phyloP scores from a whole-genome alignment of 1,284 basidiomycete genomes.

The Ganoderma sinense region DNA sequence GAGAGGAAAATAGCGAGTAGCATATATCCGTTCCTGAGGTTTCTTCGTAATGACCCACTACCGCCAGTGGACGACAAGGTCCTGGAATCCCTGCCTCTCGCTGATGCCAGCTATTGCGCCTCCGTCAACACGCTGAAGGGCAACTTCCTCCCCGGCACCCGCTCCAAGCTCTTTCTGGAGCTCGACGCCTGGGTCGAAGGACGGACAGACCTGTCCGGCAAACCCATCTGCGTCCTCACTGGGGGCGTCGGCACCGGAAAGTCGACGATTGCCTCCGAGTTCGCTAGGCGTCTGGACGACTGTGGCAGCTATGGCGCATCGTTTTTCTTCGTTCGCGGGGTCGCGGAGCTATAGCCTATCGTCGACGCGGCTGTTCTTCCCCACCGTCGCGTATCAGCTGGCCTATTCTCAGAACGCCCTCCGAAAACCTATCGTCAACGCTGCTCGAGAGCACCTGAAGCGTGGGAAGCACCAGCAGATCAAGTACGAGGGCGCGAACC shows the following conservation, averaged over 20 bases:
- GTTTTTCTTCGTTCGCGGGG: not conserved
- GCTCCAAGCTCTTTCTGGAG: conserved; percentile 12
- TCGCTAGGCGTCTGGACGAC: not conserved
- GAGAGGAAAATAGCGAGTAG: not conserved
- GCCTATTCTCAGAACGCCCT: conserved; percentile 8
- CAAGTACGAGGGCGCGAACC: conserved; percentile 11
- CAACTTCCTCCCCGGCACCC: conserved; percentile 27
- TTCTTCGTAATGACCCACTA: not conserved
- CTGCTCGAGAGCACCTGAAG: conserved; percentile 15
- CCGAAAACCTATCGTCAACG: conserved; percentile 7
- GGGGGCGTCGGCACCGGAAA: not conserved
- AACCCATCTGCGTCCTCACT: not conserved
- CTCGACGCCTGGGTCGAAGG: conserved; percentile 21
- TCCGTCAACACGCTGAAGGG: conserved; percentile 12
- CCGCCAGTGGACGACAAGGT: not conserved
- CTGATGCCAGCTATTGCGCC: conserved; percentile 14
- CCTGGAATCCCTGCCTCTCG: not conserved
- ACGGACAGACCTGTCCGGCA: not conserved
- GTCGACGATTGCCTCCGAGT: not conserved
- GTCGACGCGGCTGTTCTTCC: not conserved
- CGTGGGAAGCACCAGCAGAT: conserved; percentile 14
- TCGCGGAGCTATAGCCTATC: not conserved
- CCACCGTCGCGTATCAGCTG: conserved; percentile 4
- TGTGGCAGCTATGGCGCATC: not conserved
- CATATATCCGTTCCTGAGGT: not conserved